These are phyloP conservation scores for Candida pini DNA, from an alignment of 805 yeast genomes.

Conservation along the genomic window DNA sequence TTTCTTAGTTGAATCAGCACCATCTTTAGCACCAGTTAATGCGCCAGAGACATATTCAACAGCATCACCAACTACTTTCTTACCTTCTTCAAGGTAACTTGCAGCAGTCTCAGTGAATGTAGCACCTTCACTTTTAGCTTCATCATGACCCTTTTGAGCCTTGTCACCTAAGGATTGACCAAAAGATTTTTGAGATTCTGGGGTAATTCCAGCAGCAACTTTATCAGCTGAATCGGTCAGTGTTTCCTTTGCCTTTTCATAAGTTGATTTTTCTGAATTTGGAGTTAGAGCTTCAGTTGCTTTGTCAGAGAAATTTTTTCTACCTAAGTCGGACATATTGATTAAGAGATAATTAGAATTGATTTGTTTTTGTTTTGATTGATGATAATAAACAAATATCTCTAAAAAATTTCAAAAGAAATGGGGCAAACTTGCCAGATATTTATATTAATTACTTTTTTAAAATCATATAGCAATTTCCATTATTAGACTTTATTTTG, in stretches of 20 bases:
- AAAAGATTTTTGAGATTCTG: conserved; percentile 63
- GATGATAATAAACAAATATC: background rate
- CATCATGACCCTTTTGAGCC: conserved; percentile 39
- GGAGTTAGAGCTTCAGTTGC: conserved; percentile 66
- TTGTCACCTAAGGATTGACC: conserved; percentile 52
- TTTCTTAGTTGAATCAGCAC: conserved; percentile 23
- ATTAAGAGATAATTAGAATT: background rate
- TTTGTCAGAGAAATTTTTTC: conserved; percentile 74
- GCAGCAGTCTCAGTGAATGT: conserved; percentile 39
- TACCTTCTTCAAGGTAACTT: conserved; percentile 42
- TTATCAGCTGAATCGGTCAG: conserved; percentile 65
- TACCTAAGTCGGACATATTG: conserved; percentile 35
- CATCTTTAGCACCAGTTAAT: conserved; percentile 49
- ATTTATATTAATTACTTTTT: no score
- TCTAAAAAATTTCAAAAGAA: no score
- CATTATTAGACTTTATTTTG: no score
- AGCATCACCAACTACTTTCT: conserved; percentile 42
- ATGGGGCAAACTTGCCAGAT: no score
- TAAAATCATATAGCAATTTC: no score
- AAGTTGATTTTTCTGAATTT: conserved; percentile 59
- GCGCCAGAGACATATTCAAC: conserved; percentile 57
- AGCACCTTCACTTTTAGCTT: conserved; percentile 32
- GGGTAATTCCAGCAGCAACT: conserved; percentile 52
- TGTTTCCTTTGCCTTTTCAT: conserved; percentile 67
- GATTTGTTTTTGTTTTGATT: background rate